Conservation (phyloP, 2,329 filamentous ascomycete genomes). For the Endocalyx cinctus region DNA sequence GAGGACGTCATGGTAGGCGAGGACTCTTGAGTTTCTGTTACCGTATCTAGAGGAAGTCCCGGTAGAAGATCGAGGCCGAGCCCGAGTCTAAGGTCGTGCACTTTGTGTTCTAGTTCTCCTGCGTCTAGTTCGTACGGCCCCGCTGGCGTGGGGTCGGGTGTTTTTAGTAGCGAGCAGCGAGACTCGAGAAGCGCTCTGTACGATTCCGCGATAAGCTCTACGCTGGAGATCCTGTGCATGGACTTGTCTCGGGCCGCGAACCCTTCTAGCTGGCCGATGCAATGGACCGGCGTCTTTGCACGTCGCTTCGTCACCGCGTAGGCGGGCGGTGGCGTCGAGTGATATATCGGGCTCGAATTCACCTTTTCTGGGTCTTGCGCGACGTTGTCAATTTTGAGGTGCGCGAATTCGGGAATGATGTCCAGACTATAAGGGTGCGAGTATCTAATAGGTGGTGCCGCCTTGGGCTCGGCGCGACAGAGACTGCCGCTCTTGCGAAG, state of each 20-base stretch:
- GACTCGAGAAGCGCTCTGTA: slow-evolving; percentile 44
- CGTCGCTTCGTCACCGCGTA: slow-evolving; percentile 35
- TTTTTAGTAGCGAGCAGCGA: slow-evolving; percentile 27
- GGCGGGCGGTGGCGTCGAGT: slow-evolving; percentile 17
- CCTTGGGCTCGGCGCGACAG: slow-evolving; percentile 10
- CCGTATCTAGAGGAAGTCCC: slow-evolving; percentile 9
- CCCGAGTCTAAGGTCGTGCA: slow-evolving; percentile 4
- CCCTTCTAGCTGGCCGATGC: slow-evolving; percentile 45
- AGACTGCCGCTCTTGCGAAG: slow-evolving; percentile 23
- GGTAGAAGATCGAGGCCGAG: slow-evolving; percentile 4
- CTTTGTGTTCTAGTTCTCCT: slow-evolving; percentile 3
- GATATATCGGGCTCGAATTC: slow-evolving; percentile 13
- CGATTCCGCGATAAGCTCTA: slow-evolving; percentile 47
- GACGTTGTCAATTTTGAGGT: slow-evolving; percentile 28
- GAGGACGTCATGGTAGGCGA: slow-evolving; percentile 23
- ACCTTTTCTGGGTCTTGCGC: slow-evolving; percentile 16
- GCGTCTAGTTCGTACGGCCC: slow-evolving; percentile 2
- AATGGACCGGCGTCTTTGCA: slow-evolving; percentile 47
- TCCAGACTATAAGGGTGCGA: slow-evolving; percentile 11
- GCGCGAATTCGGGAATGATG: slow-evolving; percentile 26
- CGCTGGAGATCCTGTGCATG: slow-evolving; percentile 34
- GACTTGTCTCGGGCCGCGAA: slow-evolving; percentile 17
- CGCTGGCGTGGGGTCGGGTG: slow-evolving; percentile 17
- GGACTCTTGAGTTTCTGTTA: slow-evolving; percentile 11
- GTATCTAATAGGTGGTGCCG: slow-evolving; percentile 5